Evolutionary conservation across 164 flowering plant species (phyloP), one percentile per base, ranked within the genome.

Genomic region (Stephania cephalantha): DNA sequence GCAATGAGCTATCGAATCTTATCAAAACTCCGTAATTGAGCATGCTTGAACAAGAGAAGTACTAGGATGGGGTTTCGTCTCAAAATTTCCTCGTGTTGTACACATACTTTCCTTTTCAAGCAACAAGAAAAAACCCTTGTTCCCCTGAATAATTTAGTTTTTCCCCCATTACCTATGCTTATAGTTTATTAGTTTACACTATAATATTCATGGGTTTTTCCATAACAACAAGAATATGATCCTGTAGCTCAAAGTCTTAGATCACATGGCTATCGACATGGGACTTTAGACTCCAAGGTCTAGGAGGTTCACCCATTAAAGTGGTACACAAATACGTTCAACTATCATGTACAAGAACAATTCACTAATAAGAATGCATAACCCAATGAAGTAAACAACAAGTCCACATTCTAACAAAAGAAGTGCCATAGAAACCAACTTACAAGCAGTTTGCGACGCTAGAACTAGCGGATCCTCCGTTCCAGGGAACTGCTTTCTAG

Each of bases 381-480:
- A 58, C 18, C 20, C 7, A 58, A 18, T 58, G 4, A 58, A 17
- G 7, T 7, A 18, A 61, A 61, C 66, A 18, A 61, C 20, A 58
- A 17, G 18, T 58, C 64, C 6, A 58, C 42, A 35, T 35, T 4
- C 64, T 58, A n/a, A 15, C 65, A 58, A 58, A 58, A 58, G 15
- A 58, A 7, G 22, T 7, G 9, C 5, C 8, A 61, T 61, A 25
- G 18, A 61, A 61, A 61, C 25, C 29, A 61, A 82, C 98, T 90
- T 84, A 95, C 99, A 95, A 74, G 99, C 92, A 61, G 99, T 95
- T 84, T 93, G 90, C 0, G 97, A 88, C 30, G 99, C 93, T 4
- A 95, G 97, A 42, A 18, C 29, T 6, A 90, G 86, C 4, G 99
- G 99, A 73, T 93, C 90, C 81, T 95, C 97, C 44, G 87, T 81